A percentile compares a stretch with the other conserved stretches of the same genome.
phyloP scores from a whole-genome alignment of 441 rosid genomes.

The Heliophila coronopifolia region DNA sequence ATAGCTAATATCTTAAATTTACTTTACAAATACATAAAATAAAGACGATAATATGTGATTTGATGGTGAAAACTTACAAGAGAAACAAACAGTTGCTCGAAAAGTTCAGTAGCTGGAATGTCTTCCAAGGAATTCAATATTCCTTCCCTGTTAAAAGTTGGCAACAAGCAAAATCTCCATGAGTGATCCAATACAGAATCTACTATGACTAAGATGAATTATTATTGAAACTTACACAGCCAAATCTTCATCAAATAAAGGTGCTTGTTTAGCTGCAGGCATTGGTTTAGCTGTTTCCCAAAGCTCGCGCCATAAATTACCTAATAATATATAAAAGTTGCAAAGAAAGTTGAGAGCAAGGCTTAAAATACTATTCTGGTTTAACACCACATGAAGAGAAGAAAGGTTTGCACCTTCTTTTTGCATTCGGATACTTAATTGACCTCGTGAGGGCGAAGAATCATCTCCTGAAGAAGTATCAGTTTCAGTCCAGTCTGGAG shows the following conservation, averaged over 20 bases:
- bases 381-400: too few relatives aligned
- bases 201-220: constrained; percentile 1
- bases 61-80: constrained; percentile 46
- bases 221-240: constrained; percentile 65
- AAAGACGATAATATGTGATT: neutral
- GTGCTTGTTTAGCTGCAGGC: constrained; percentile 87
- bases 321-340: constrained; percentile 35
- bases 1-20: constrained; percentile 7
- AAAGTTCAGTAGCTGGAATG: constrained; percentile 60
- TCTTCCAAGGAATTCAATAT: constrained; percentile 71
- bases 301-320: constrained; percentile 91
- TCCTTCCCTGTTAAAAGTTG: constrained; percentile 60
- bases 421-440: constrained; percentile 87
- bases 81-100: constrained; percentile 74
- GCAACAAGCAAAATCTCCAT: constrained; percentile 9
- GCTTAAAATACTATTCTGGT: too few relatives aligned
- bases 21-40: too few relatives aligned
- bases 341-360: neutral
- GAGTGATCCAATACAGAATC: constrained; percentile 17
- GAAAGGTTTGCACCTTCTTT: constrained; percentile 66
- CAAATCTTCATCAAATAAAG: constrained; percentile 89
- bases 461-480: constrained; percentile 45
- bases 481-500: constrained; percentile 90
- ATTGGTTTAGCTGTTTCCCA: constrained; percentile 87
- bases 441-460: constrained; percentile 54